These are phyloP conservation scores for Hymenoscyphus linearis DNA, from an alignment of 2,329 filamentous ascomycete species.

Conservation along the genomic window DNA sequence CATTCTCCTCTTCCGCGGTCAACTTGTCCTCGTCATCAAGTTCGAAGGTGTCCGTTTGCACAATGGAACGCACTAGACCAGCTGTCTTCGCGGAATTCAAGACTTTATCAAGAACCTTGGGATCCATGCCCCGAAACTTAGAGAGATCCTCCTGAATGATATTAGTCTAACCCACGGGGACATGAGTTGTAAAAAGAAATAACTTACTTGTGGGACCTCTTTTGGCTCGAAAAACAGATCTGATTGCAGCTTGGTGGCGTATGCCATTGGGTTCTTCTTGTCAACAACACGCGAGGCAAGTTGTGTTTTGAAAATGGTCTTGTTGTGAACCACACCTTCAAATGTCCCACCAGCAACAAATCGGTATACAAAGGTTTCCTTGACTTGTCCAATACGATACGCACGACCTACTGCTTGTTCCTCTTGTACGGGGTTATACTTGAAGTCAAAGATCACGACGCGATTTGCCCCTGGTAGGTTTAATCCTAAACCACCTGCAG, in stretches of 20 bases:
- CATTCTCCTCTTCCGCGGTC: constrained; percentile 53
- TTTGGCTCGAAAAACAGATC: constrained; percentile 57
- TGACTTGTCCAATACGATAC: constrained; percentile 78
- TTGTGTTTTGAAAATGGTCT: constrained; percentile 75
- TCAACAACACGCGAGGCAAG: constrained; percentile 77
- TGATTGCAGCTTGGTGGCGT: constrained; percentile 48
- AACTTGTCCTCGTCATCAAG: constrained; percentile 61
- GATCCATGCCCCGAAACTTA: constrained; percentile 53
- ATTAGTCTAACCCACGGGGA: background rate
- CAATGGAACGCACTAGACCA: constrained; percentile 49
- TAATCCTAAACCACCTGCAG: constrained; percentile 73
- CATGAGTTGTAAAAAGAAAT: background rate
- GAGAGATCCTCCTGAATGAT: constrained; percentile 43
- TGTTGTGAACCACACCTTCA: constrained; percentile 69
- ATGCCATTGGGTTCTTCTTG: constrained; percentile 69
- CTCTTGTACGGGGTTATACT: constrained; percentile 75
- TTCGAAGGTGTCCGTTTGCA: constrained; percentile 68
- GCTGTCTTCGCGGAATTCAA: constrained; percentile 45
- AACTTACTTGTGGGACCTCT: constrained; percentile 32
- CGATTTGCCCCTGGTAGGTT: constrained; percentile 82
- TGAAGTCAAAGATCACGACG: constrained; percentile 80
- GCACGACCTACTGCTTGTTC: constrained; percentile 83
- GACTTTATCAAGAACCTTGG: constrained; percentile 54
- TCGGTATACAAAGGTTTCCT: constrained; percentile 79
- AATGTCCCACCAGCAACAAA: constrained; percentile 74